Percentiles rank a stretch among this genome's conserved stretches.
Evolutionary conservation across 176 grass and related monocot genomes (phyloP).

Genomic region (Eragrostis curvula): DNA sequence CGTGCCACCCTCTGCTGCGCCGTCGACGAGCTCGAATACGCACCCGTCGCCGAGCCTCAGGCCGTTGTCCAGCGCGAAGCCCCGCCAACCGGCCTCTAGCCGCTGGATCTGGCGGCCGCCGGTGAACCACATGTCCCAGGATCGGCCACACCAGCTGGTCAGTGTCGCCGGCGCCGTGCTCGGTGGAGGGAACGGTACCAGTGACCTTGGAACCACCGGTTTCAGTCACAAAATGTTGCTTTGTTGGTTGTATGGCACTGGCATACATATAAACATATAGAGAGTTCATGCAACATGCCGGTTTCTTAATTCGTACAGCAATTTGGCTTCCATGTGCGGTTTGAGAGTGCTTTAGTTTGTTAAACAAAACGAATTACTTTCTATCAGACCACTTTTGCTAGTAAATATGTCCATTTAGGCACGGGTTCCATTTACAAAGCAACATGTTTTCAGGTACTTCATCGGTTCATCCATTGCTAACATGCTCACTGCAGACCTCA

Average conservation of each 20-base stretch:
- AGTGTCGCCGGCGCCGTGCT: slow-evolving; percentile 2
- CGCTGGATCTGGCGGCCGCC: slow-evolving; percentile 15
- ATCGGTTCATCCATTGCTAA: no score
- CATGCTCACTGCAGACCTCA: no score
- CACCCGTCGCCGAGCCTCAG: slow-evolving; percentile 49
- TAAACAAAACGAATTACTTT: no score
- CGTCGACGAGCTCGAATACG: slow-evolving; percentile 54
- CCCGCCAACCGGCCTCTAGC: slow-evolving; percentile 41
- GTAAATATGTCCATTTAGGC: no score
- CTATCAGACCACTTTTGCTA: no score
- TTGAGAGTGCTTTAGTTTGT: no score
- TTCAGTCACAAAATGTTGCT: background rate
- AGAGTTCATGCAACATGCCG: background rate
- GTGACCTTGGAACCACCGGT: slow-evolving; percentile 43
- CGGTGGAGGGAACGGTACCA: slow-evolving; percentile 39
- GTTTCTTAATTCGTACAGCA: background rate
- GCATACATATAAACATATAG: no score
- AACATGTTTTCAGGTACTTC: background rate
- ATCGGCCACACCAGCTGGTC: slow-evolving; percentile 5
- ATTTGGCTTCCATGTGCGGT: no score
- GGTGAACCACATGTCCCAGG: slow-evolving; percentile 51
- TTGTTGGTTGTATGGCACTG: no score
- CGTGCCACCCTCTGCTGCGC: background rate
- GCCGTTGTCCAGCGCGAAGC: slow-evolving; percentile 47
- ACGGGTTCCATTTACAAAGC: background rate